Evolutionary conservation across 345 rosid species (phyloP).

Genomic region (Luvunga scandens): DNA sequence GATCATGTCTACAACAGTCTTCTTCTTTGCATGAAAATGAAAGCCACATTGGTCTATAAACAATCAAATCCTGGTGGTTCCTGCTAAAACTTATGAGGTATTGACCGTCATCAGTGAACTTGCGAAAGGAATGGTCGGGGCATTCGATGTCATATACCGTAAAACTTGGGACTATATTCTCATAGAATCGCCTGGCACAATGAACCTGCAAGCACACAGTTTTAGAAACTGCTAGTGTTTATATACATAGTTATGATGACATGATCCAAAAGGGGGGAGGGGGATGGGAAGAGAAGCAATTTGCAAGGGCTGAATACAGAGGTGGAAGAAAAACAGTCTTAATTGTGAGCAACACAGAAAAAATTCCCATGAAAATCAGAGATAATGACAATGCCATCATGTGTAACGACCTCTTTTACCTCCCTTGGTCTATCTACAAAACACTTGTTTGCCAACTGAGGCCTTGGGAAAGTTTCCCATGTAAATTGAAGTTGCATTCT

Average conservation of each 20-base stretch:
- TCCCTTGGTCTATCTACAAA: not conserved
- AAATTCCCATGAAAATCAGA: not conserved
- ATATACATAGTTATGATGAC: not conserved
- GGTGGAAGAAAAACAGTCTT: not conserved
- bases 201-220: conserved; percentile 56
- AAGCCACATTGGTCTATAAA: conserved; percentile 84
- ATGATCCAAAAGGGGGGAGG: not conserved
- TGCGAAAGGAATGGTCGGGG: conserved; percentile 88
- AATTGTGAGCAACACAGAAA: not conserved
- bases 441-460: not conserved
- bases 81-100: conserved; percentile 89
- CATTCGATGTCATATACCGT: conserved; percentile 83
- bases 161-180: conserved; percentile 81
- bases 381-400: not conserved
- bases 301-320: not conserved
- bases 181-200: conserved; percentile 77
- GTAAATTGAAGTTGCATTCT: not conserved
- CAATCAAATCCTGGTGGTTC: conserved; percentile 79
- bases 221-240: not conserved
- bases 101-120: conserved; percentile 93
- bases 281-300: not conserved
- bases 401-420: too few relatives aligned
- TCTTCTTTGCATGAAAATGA: conserved; percentile 64
- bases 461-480: not conserved
- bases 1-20: conserved; percentile 43